A percentile compares a stretch with the other conserved stretches of the same genome.
phyloP scores from a whole-genome alignment of 371 early-diverging fungal species.

The Neoconidiobolus thromboides region DNA sequence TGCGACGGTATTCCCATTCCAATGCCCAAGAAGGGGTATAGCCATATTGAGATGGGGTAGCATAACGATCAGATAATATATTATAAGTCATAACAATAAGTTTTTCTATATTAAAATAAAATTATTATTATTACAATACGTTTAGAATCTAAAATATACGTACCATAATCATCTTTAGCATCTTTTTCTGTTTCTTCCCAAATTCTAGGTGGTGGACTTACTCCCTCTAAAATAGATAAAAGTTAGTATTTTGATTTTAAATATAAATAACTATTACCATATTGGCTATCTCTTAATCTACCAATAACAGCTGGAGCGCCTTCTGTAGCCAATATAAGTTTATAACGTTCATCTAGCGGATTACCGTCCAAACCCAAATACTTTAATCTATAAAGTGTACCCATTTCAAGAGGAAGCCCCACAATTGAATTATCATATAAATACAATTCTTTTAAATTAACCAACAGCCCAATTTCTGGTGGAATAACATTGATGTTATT shows the following conservation, averaged over 20 bases:
- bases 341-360: conserved; percentile 63
- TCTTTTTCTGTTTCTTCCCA: conserved; percentile 34
- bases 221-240: conserved; percentile 25
- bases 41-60: conserved; percentile 67
- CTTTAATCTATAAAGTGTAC: conserved; percentile 82
- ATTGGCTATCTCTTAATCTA: too few species aligned
- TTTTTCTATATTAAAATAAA: conserved; percentile 19
- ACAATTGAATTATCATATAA: conserved; percentile 86
- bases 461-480: conserved; percentile 75
- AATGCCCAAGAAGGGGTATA: conserved; percentile 97
- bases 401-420: conserved; percentile 81
- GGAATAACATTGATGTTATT: conserved; percentile 81
- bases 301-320: too few species aligned
- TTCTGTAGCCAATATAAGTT: too few species aligned
- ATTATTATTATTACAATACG: neutral
- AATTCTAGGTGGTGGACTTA: conserved; percentile 77
- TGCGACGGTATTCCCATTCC: conserved; percentile 85
- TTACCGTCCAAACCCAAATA: conserved; percentile 93
- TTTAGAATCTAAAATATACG: neutral
- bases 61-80: conserved; percentile 83
- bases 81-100: conserved; percentile 91
- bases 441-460: conserved; percentile 64
- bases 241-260: neutral
- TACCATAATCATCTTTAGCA: conserved; percentile 3
- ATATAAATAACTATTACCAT: neutral